Conservation (phyloP, 2,329 filamentous ascomycete species). For the Basipetospora chlamydospora region DNA sequence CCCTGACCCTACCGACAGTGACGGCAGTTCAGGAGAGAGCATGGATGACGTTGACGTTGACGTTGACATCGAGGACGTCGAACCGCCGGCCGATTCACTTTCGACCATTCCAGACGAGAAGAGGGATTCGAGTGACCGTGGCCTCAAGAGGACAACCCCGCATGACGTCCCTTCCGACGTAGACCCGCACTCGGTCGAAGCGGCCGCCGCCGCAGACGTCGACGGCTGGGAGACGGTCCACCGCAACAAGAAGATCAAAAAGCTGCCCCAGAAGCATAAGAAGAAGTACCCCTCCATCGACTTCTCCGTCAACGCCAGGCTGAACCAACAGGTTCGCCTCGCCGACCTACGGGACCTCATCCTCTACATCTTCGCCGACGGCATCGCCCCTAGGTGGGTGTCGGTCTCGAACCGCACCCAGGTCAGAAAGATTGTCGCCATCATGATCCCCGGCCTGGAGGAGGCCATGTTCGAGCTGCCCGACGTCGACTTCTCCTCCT, state of each 20-base stretch:
- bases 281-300: conserved; percentile 44
- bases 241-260: conserved; percentile 44
- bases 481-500: conserved; percentile 31
- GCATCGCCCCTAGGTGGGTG: conserved; percentile 49
- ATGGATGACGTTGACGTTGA: conserved; percentile 1
- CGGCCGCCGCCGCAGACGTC: conserved; percentile 8
- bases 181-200: conserved; percentile 14
- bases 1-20: not conserved
- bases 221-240: conserved; percentile 41
- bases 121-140: conserved; percentile 11
- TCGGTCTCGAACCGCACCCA: conserved; percentile 46
- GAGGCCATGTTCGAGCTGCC: conserved; percentile 61
- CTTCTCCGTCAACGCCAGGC: conserved; percentile 41
- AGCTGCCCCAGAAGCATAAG: conserved; percentile 38
- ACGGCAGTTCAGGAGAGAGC: not conserved
- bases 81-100: not conserved
- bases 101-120: not conserved
- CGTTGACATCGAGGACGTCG: conserved; percentile 3
- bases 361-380: conserved; percentile 54
- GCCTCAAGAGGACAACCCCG: conserved; percentile 33
- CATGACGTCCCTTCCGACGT: conserved; percentile 25
- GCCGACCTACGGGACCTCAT: conserved; percentile 48
- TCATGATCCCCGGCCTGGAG: conserved; percentile 89
- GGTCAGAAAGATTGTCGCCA: conserved; percentile 65
- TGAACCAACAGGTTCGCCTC: conserved; percentile 48